Evolutionary conservation across 257 asterid species (phyloP), one percentile per base, ranked within the genome.

Genomic region (Plantago ovata): DNA sequence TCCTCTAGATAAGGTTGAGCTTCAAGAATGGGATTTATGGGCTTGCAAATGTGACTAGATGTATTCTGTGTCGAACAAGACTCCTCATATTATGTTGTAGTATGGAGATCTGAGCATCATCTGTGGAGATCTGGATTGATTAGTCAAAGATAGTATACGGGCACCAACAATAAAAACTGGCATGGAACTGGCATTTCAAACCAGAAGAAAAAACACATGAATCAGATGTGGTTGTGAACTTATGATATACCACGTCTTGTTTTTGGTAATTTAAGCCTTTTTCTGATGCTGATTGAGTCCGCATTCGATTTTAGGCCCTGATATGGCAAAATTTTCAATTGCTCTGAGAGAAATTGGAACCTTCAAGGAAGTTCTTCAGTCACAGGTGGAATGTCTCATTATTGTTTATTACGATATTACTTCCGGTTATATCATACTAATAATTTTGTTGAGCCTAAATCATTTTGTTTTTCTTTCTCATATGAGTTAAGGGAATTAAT

Each of bases 271-370:
- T 24, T 24, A 24, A 24, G 22, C 20, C 22, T 20, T 9, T 14
- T 18, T 10, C 22, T 20, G 63, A 56, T 62, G 64, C 63, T 77
- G 74, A 76, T 64, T 49, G 64, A 56, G 56, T 61, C 59, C 15
- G 49, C 24, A 70, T 72, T 21, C 67, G 66, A 64, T 72, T 60
- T 10, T 53, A 93, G 97, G 98, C 59, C 92, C 96, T 50, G 97
- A 89, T 66, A 86, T 93, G 95, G 75, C 85, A 40, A 86, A 93
- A 53, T 89, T 82, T 70, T 87, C 95, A n/a, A 84, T 84, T 60
- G 81, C 90, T 49, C 60, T 93, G 71, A 84, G 89, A 77, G 98
- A 93, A 77, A 86, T 86, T 38, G 98, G 94, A 79, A 89, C 82
- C 32, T 82, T 86, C 84, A 89, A 86, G 77, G 98, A 93, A 77